phyloP scores from a whole-genome alignment of 2,329 filamentous ascomycete species.

The Canariomyces notabilis region DNA sequence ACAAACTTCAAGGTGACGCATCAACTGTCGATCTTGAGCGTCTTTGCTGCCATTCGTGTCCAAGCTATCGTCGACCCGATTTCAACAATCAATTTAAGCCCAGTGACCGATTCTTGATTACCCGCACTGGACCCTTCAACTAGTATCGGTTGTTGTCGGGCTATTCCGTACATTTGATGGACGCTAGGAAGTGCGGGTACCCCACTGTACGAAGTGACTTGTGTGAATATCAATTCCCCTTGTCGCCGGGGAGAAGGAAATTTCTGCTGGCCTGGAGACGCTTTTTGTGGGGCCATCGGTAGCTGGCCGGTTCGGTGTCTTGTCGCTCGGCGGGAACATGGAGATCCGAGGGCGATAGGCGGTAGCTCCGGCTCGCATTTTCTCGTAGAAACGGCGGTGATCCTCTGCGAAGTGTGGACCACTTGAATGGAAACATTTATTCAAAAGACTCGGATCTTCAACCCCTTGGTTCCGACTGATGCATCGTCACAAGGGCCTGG shows the following conservation, averaged over 20 bases:
- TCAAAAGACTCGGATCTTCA: no score
- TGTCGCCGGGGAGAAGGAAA: conserved; percentile 23
- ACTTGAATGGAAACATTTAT: no score
- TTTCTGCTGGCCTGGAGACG: conserved; percentile 27
- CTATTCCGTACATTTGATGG: no score
- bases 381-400: conserved; percentile 10
- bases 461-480: no score
- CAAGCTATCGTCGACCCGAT: no score
- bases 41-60: no score
- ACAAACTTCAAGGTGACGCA: no score
- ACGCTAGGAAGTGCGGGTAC: not conserved
- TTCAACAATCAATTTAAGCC: no score
- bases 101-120: no score
- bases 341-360: conserved; percentile 28
- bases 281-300: conserved; percentile 19
- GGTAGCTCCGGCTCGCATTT: conserved; percentile 18
- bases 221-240: conserved; percentile 7
- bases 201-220: not conserved
- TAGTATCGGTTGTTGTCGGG: not conserved
- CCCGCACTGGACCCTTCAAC: no score
- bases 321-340: conserved; percentile 22
- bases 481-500: no score
- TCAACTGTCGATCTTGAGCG: no score
- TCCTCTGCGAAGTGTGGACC: conserved; percentile 6
- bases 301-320: conserved; percentile 19